Base-by-base conservation (phyloP, 139 green algal species). In the Coelastrella sp. region DNA sequence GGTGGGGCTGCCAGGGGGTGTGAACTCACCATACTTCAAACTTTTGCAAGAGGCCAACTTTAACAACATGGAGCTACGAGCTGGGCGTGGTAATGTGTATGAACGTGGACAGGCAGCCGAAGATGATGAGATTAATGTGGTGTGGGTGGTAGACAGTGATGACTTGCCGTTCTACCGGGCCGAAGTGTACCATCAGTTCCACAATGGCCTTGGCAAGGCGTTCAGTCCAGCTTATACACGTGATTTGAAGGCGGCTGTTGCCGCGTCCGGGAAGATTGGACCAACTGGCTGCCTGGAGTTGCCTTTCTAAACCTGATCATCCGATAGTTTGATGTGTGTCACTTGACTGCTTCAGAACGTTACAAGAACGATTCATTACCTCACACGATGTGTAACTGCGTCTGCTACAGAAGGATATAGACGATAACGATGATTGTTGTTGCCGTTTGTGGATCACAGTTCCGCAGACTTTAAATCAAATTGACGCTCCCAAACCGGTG, bases 101-200 rank as follows among this genome's bases (percentile, higher is more conserved):
- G 27, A 75, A 37, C n/a, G 40, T 30, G 78, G 78, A 7, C 37
- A 45, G n/a, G 48, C 78, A 5, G 11, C 25, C 2, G 83, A 88
- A 71, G 73, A 50, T 23, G 83, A 88, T 45, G 72, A 84, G 73
- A 8, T 86, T 32, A 76, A 76, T 38, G 81, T 86, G 68, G 87
- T 95, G 38, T 95, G 90, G 89, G 87, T 95, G 25, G 87, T 96
- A 41, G 94, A 98, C 88, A 93, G 89, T 32, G 82, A 85, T 60
- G 34, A 85, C 72, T 84, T 97, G 64, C 91, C 90, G 15, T 98
- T 98, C 84, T 91, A 97, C 89, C n/a, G 73, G 6, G 96, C 96
- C 3, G 96, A 98, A 88, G 25, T 74, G 74, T 98, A 97, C 89
- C 96, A 98, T 84, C 96, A 98, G 90, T 97, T 95, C 88, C 95